Evolutionary conservation across 805 yeast genomes (phyloP).

Genomic region (Isabelozyma heimii): DNA sequence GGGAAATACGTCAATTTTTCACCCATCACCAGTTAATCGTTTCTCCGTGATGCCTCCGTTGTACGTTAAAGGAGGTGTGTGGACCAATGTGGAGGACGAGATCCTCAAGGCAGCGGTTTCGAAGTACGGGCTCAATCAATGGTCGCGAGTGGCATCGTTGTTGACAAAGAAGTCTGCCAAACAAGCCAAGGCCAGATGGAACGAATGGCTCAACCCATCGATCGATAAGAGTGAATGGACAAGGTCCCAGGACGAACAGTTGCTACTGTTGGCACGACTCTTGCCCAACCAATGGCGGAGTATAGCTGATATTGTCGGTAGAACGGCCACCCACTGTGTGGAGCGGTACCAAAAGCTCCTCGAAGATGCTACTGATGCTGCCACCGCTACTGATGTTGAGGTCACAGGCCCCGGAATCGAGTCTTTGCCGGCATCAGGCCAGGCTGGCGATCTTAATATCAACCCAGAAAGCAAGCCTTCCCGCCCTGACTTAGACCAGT

Average conservation of each 20-base stretch:
- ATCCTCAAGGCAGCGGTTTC: constrained; percentile 86
- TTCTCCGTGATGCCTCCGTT: constrained; percentile 45
- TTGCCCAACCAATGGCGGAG: constrained; percentile 95
- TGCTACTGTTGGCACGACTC: constrained; percentile 61
- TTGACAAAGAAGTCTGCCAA: constrained; percentile 82
- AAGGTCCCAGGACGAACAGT: constrained; percentile 68
- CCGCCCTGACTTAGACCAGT: constrained; percentile 71
- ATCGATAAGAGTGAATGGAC: constrained; percentile 68
- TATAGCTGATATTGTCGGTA: constrained; percentile 73
- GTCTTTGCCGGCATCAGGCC: constrained; percentile 42
- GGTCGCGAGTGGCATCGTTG: constrained; percentile 90
- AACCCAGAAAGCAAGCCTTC: constrained; percentile 79
- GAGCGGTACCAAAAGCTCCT: constrained; percentile 78
- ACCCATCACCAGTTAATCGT: not conserved
- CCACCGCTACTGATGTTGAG: constrained; percentile 30
- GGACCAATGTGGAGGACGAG: constrained; percentile 87
- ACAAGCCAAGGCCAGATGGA: constrained; percentile 93
- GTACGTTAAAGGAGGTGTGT: constrained; percentile 82
- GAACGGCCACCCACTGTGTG: constrained; percentile 85
- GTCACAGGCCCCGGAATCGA: constrained; percentile 55
- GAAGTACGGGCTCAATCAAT: constrained; percentile 90
- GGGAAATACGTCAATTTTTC: not conserved
- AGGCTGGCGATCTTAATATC: constrained; percentile 59
- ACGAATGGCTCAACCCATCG: constrained; percentile 78
- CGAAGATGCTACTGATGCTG: constrained; percentile 43